These are phyloP conservation scores for Chlorella sp. DNA, from an alignment of 139 green algal genomes.

Conservation along the genomic window DNA sequence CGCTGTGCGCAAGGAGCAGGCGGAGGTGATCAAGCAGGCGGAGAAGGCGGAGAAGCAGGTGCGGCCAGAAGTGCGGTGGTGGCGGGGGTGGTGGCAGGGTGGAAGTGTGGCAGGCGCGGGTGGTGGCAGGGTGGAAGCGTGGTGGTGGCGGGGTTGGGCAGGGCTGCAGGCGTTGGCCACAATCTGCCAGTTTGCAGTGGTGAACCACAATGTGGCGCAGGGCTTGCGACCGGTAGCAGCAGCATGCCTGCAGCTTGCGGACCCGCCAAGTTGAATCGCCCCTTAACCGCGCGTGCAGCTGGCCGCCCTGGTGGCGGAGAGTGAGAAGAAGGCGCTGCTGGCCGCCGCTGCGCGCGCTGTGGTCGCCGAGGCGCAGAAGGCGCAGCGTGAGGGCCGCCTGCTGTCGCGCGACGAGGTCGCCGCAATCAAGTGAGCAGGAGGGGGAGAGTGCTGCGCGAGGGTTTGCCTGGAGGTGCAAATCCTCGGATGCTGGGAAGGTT, in stretches of 20 bases:
- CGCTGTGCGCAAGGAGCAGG: constrained; percentile 43
- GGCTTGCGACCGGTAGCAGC: too few species aligned
- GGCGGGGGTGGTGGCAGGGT: too few species aligned
- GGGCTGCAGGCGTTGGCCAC: neutral
- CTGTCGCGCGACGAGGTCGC: constrained; percentile 47
- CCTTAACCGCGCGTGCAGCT: too few species aligned
- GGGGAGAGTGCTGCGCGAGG: constrained; percentile 1
- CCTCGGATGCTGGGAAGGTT: too few species aligned
- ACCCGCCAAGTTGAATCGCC: too few species aligned
- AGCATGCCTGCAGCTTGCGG: neutral
- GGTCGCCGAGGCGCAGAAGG: constrained; percentile 51
- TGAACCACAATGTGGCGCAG: neutral
- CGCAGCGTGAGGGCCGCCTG: constrained; percentile 33
- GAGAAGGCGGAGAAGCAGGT: constrained; percentile 34
- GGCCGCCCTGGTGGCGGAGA: constrained; percentile 28
- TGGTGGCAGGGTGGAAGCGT: too few species aligned
- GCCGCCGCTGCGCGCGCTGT: constrained; percentile 61
- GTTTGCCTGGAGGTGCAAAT: neutral
- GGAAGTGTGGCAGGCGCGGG: too few species aligned
- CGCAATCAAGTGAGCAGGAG: constrained; percentile 37
- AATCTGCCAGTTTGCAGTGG: neutral
- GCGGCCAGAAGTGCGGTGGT: neutral
- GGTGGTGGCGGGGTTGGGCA: too few species aligned
- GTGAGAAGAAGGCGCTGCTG: constrained; percentile 31
- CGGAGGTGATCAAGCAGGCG: constrained; percentile 45